A percentile compares a stretch with the other conserved stretches of the same genome.
phyloP scores from a whole-genome alignment of 106 monocot species.

The Posidonia australis region DNA sequence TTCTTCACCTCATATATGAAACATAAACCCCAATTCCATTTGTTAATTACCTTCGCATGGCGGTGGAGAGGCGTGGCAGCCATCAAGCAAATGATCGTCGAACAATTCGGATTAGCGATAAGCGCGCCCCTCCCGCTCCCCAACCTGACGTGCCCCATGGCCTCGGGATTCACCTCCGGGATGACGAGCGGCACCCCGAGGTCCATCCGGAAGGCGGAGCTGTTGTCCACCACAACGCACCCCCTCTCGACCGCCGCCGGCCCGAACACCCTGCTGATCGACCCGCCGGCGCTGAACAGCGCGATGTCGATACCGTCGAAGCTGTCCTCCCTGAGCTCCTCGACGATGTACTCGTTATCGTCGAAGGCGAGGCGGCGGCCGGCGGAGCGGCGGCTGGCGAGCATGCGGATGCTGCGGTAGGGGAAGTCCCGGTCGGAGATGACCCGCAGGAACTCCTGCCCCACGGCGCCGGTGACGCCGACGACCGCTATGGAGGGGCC shows the following conservation, averaged over 20 bases:
- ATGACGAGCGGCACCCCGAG: slow-evolving; percentile 70
- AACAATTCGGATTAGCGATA: slow-evolving; percentile 93
- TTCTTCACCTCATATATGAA: background rate
- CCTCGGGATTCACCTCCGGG: slow-evolving; percentile 85
- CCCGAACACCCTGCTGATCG: slow-evolving; percentile 48
- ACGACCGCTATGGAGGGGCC: slow-evolving; percentile 79
- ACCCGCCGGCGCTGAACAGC: slow-evolving; percentile 82
- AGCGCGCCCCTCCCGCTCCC: slow-evolving; percentile 53
- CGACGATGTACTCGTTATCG: slow-evolving; percentile 43
- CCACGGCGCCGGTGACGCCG: slow-evolving; percentile 90
- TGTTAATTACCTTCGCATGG: slow-evolving; percentile 44
- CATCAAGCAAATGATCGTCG: slow-evolving; percentile 95
- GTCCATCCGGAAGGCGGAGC: slow-evolving; percentile 91
- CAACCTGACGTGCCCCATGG: slow-evolving; percentile 55
- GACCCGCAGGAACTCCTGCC: slow-evolving; percentile 89
- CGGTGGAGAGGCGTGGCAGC: slow-evolving; percentile 95
- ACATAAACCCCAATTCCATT: background rate
- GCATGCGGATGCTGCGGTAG: slow-evolving; percentile 61
- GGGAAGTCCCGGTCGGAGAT: slow-evolving; percentile 88
- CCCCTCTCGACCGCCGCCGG: slow-evolving; percentile 73
- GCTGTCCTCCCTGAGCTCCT: slow-evolving; percentile 66
- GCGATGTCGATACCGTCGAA: slow-evolving; percentile 86
- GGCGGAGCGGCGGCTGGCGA: slow-evolving; percentile 71
- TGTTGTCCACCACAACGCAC: slow-evolving; percentile 77
- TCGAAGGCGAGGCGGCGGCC: slow-evolving; percentile 61